phyloP scores from a whole-genome alignment of 1,284 basidiomycete genomes.

The Melampsora americana region DNA sequence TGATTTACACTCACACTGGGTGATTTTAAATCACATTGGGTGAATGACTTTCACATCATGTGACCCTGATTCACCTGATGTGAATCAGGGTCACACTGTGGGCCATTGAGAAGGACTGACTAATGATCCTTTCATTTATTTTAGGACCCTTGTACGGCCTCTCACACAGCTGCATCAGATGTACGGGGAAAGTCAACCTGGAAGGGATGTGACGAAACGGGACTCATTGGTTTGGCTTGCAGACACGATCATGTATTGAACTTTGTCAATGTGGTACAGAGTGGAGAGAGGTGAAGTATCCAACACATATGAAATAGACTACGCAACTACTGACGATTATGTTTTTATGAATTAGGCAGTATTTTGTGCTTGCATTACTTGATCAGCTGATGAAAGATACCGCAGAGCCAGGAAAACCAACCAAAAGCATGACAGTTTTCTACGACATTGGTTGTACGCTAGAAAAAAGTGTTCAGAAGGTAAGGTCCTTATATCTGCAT shows the following conservation, averaged over 20 bases:
- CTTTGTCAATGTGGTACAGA: background rate
- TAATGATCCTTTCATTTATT: background rate
- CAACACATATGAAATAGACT: background rate
- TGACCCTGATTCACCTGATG: too few species aligned
- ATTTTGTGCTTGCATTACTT: background rate
- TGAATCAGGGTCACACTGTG: too few species aligned
- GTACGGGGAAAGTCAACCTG: background rate
- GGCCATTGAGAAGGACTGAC: too few species aligned
- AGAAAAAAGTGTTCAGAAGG: too few species aligned
- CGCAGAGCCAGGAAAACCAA: background rate
- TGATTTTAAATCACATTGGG: too few species aligned
- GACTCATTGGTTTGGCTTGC: constrained; percentile 22
- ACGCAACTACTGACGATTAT: background rate
- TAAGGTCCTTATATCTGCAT: too few species aligned
- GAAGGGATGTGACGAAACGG: constrained; percentile 12
- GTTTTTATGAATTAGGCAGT: background rate
- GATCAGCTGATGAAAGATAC: background rate
- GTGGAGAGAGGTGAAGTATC: too few species aligned
- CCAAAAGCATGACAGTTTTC: too few species aligned
- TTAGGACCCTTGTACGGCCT: constrained; percentile 7
- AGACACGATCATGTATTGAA: constrained; percentile 5
- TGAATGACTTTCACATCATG: too few species aligned
- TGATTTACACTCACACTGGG: too few species aligned
- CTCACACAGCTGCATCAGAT: constrained; percentile 25
- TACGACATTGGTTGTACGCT: too few species aligned